phyloP scores from a whole-genome alignment of 371 early-diverging fungal species.

The Mucor plumbeus region DNA sequence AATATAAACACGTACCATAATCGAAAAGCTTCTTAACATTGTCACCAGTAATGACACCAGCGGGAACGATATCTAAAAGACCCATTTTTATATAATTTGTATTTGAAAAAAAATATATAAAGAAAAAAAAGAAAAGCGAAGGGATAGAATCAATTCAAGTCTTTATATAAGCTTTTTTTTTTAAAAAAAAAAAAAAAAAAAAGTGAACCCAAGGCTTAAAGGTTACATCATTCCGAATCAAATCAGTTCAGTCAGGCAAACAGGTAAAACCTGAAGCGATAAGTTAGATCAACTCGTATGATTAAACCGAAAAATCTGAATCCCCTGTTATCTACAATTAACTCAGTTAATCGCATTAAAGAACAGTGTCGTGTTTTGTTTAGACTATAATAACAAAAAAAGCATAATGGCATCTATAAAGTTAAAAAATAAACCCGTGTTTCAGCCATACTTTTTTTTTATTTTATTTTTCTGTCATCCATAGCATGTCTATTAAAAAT shows the following conservation, averaged over 20 bases:
- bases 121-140: constrained; percentile 17
- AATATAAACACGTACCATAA: constrained; percentile 52
- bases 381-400: neutral
- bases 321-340: constrained; percentile 26
- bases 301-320: constrained; percentile 28
- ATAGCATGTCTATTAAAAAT: neutral
- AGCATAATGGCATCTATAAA: neutral
- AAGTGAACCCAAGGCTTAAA: neutral
- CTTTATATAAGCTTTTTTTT: constrained; percentile 27
- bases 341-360: constrained; percentile 18
- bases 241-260: constrained; percentile 9
- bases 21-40: constrained; percentile 84
- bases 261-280: constrained; percentile 17
- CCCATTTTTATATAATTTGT: constrained; percentile 52
- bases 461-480: neutral
- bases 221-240: constrained; percentile 16
- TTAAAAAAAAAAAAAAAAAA: neutral
- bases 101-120: constrained; percentile 11
- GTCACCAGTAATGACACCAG: constrained; percentile 92
- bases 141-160: constrained; percentile 4
- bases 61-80: constrained; percentile 81
- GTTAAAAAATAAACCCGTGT: neutral
- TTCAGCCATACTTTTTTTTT: neutral
- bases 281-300: constrained; percentile 29
- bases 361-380: neutral